Evolutionary conservation across 805 yeast species (phyloP), one percentile per base, ranked within the genome.

Genomic region (Candida pini): DNA sequence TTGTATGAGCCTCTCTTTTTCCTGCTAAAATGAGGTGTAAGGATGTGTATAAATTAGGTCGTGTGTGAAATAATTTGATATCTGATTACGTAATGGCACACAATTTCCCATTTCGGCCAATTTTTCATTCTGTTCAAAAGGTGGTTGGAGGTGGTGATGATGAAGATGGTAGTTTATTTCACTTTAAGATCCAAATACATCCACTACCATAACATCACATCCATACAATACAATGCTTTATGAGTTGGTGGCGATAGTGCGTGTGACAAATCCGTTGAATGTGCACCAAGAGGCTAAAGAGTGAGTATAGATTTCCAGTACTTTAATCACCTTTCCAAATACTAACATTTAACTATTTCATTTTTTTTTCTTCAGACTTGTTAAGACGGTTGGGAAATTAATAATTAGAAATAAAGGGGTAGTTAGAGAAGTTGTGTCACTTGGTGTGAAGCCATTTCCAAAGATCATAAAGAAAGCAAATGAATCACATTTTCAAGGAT

Each of bases 341-440:
- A 27, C 29, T 28, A 28, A 21, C 38, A 30, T 18, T 8, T 6
- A n/a, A 18, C 21, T 10, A 13, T 12, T 22, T n/a, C n/a, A n/a
- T n/a, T 10, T 18, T 12, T 13, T 13, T 3, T 25, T 14, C 19
- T 20, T 12, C 18, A 46, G 53, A 22, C 43, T 56, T 19, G 59
- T 61, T 1, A 43, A 54, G 6, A 86, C 94, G 1, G 69, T 89
- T 19, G 97, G 97, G 8, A 81, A 77, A 54, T 67, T 87, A 54
- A 75, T 90, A 19, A 72, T 92, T 39, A 76, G 78, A 41, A 89
- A 90, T 61, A 86, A 96, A 69, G 98, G 98, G 33, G 90, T 90
- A n/a, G 78, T 90, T 25, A 74, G 97, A 56, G 79, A 76, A 41
- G 75, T 90, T 30, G 73, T 81, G 33, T 82, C 88, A 43, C 62